A percentile compares a stretch with the other conserved stretches of the same genome.
These are phyloP conservation scores for Gossypium turneri DNA, from an alignment of 345 rosid species.

Conservation along the genomic window DNA sequence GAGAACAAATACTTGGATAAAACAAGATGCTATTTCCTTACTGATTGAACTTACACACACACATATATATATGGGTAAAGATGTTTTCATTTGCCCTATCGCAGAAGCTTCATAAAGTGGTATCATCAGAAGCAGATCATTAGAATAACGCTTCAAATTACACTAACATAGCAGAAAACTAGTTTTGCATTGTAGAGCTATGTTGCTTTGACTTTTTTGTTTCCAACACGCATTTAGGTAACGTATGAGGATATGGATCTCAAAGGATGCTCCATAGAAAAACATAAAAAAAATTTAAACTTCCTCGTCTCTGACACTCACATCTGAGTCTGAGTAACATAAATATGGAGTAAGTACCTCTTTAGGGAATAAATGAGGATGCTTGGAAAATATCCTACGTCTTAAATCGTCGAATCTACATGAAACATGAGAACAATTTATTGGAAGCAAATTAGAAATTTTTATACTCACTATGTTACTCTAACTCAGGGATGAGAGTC, in stretches of 20 bases:
- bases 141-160: background rate
- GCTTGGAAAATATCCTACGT: slow-evolving; percentile 77
- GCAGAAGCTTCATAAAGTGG: background rate
- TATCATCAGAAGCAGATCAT: background rate
- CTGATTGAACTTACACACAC: background rate
- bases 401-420: slow-evolving; percentile 76
- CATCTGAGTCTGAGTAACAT: no score
- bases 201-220: no score
- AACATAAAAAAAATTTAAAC: no score
- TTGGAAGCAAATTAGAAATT: slow-evolving; percentile 6
- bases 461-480: background rate
- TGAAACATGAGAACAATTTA: slow-evolving; percentile 1
- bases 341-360: slow-evolving; percentile 42
- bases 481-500: no score
- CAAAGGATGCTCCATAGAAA: no score
- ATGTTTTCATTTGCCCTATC: no score
- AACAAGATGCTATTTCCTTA: background rate
- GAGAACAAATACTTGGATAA: background rate
- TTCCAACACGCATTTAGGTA: no score
- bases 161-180: slow-evolving; percentile 3
- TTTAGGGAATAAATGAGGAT: slow-evolving; percentile 82
- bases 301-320: no score
- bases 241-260: no score
- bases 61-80: no score
- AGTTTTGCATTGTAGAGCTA: no score